phyloP scores from a whole-genome alignment of 2,329 filamentous ascomycete genomes.

The Diatrype stigma region DNA sequence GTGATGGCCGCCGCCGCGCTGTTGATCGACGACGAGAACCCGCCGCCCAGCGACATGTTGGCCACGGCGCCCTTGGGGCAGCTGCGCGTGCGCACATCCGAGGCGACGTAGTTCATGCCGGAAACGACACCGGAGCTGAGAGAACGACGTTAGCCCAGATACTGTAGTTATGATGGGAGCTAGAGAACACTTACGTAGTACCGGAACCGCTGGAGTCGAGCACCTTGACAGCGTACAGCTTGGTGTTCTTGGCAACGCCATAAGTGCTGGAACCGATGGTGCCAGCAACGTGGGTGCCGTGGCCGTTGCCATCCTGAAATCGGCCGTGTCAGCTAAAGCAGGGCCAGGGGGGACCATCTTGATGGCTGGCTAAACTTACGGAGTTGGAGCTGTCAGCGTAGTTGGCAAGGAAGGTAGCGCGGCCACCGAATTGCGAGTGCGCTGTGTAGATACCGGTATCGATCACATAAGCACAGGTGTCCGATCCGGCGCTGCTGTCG shows the following conservation, averaged over 20 bases:
- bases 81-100: constrained; percentile 38
- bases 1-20: constrained; percentile 43
- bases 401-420: constrained; percentile 15
- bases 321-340: not conserved
- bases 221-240: constrained; percentile 43
- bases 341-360: too few species aligned
- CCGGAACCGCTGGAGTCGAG: constrained; percentile 28
- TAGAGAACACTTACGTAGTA: constrained; percentile 25
- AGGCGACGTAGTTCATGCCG: constrained; percentile 37
- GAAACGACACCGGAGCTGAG: constrained; percentile 23
- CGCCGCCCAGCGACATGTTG: constrained; percentile 52
- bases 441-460: constrained; percentile 48
- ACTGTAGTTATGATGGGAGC: not conserved
- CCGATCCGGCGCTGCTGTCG: constrained; percentile 35
- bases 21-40: constrained; percentile 44
- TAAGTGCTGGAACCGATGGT: constrained; percentile 39
- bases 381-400: constrained; percentile 29
- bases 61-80: constrained; percentile 43
- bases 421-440: constrained; percentile 30
- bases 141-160: not conserved
- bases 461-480: constrained; percentile 47
- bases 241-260: constrained; percentile 41
- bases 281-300: constrained; percentile 45
- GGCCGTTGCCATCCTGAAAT: constrained; percentile 31
- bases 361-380: not conserved